phyloP scores from a whole-genome alignment of 2,329 filamentous ascomycete species.

The Pseudomassariella vexata region DNA sequence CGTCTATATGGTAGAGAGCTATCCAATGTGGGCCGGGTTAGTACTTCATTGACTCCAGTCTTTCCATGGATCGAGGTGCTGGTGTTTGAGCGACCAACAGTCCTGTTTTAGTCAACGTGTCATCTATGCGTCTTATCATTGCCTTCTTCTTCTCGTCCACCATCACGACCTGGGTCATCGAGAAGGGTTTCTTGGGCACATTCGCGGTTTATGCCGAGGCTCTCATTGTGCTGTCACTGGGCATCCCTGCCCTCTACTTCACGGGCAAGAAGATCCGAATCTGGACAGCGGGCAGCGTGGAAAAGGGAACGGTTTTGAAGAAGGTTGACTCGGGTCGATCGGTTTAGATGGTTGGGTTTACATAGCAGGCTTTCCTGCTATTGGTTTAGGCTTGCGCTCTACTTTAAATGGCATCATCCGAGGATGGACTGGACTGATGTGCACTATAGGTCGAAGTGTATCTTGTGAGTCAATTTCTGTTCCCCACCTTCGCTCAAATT shows the following conservation, averaged over 20 bases:
- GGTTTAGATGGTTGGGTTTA: too few relatives aligned
- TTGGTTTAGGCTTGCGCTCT: too few relatives aligned
- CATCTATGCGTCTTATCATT: conserved; percentile 15
- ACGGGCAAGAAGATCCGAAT: conserved; percentile 7
- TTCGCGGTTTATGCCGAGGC: conserved; percentile 10
- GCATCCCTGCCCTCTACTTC: conserved; percentile 8
- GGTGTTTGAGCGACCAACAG: too few relatives aligned
- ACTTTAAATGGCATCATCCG: too few relatives aligned
- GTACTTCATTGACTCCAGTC: too few relatives aligned
- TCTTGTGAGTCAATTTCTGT: too few relatives aligned
- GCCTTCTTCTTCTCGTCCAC: conserved; percentile 15
- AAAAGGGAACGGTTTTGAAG: neutral
- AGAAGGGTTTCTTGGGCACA: conserved; percentile 10
- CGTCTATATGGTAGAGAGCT: conserved; percentile 19
- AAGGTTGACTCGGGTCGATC: neutral
- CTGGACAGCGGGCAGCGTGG: conserved; percentile 7
- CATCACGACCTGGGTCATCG: conserved; percentile 14
- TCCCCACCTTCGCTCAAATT: too few relatives aligned
- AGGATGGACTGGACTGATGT: too few relatives aligned
- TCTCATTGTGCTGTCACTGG: conserved; percentile 11
- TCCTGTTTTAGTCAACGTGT: conserved; percentile 17
- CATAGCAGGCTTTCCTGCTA: too few relatives aligned
- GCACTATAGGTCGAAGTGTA: too few relatives aligned
- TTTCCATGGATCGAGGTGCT: too few relatives aligned
- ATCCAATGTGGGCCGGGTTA: conserved; percentile 17